phyloP scores from a whole-genome alignment of 495 filamentous ascomycete species.

The Pseudomonodictys pantanalensis region DNA sequence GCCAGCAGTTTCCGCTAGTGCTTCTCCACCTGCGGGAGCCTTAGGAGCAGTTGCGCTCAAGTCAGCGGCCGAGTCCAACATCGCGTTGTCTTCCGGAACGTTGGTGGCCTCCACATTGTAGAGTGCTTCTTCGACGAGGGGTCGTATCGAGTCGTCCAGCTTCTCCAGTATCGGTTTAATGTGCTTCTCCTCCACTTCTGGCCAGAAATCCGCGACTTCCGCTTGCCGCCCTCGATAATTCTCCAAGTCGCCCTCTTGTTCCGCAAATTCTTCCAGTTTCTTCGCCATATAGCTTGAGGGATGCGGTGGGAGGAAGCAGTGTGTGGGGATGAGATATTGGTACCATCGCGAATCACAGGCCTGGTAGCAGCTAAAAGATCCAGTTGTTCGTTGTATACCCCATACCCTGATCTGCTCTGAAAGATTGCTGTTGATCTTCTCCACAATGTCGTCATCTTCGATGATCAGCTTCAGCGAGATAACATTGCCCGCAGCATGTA shows the following conservation, averaged over 20 bases:
- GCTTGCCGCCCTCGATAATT: constrained; percentile 64
- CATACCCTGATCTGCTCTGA: constrained; percentile 88
- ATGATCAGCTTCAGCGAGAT: constrained; percentile 94
- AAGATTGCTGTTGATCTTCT: constrained; percentile 84
- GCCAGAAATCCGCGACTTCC: constrained; percentile 79
- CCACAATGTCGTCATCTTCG: constrained; percentile 79
- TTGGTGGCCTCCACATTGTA: constrained; percentile 44
- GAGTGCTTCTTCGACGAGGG: constrained; percentile 43
- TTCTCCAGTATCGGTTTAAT: constrained; percentile 68
- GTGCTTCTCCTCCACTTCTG: constrained; percentile 67
- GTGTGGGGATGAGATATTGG: constrained; percentile 91
- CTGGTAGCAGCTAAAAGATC: constrained; percentile 86
- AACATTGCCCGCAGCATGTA: constrained; percentile 94
- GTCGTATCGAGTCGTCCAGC: constrained; percentile 47
- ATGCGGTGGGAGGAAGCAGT: constrained; percentile 87
- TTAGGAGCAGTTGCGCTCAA: too few species aligned
- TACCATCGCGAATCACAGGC: constrained; percentile 91
- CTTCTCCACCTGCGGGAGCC: too few species aligned
- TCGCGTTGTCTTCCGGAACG: constrained; percentile 1
- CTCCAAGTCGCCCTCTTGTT: constrained; percentile 67
- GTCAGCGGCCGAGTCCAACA: constrained; percentile 33
- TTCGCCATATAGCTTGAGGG: constrained; percentile 79
- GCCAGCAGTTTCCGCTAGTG: too few species aligned
- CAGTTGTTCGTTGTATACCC: constrained; percentile 81
- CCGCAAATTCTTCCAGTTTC: constrained; percentile 68